These are phyloP conservation scores for Bryoglossum gracile DNA, from an alignment of 495 filamentous ascomycete genomes.

Conservation along the genomic window DNA sequence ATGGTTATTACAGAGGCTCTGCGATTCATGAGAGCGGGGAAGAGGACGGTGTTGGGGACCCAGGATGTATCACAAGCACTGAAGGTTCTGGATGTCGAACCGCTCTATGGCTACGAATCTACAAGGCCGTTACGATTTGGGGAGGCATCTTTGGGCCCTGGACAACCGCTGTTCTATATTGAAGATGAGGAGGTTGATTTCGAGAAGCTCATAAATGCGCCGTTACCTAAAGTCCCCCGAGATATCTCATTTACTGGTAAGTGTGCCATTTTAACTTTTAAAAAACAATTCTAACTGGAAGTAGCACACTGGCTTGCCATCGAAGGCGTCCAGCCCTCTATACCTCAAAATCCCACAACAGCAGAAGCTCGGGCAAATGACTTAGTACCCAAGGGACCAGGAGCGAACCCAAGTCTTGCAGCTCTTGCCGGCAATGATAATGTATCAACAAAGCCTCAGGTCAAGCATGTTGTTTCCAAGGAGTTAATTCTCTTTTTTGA, in stretches of 20 bases:
- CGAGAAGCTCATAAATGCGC: conserved; percentile 95
- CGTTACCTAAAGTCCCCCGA: conserved; percentile 88
- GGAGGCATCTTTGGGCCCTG: conserved; percentile 86
- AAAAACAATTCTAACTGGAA: neutral
- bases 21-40: conserved; percentile 87
- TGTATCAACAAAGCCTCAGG: conserved; percentile 73
- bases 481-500: conserved; percentile 97
- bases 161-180: conserved; percentile 94
- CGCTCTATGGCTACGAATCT: conserved; percentile 91
- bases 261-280: conserved; percentile 12
- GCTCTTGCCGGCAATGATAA: conserved; percentile 79
- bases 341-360: conserved; percentile 88
- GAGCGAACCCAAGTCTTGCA: conserved; percentile 72
- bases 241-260: conserved; percentile 85
- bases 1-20: conserved; percentile 89
- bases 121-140: conserved; percentile 81
- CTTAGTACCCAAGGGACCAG: conserved; percentile 79
- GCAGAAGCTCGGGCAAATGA: conserved; percentile 73
- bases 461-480: conserved; percentile 92
- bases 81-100: conserved; percentile 81
- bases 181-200: conserved; percentile 99
- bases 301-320: conserved; percentile 92
- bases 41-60: conserved; percentile 74
- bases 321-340: conserved; percentile 92
- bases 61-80: conserved; percentile 81